phyloP scores from a whole-genome alignment of 1,139 yeast species.

The Nakaseomyces nivariensis region DNA sequence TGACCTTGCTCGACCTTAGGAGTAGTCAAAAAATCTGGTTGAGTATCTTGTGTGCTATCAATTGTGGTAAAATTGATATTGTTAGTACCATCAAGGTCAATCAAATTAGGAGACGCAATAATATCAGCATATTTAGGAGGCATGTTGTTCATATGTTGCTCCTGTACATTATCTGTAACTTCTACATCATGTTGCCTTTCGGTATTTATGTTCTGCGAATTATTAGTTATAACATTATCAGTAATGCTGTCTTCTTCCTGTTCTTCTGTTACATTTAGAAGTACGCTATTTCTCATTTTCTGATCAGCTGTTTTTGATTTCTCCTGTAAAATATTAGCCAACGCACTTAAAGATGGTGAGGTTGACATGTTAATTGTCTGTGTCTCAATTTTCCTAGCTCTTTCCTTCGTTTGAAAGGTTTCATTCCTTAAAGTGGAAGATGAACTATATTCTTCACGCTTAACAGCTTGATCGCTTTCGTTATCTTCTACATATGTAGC shows the following conservation, averaged over 20 bases:
- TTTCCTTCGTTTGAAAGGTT: not conserved
- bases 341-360: conserved; percentile 35
- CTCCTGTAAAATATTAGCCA: conserved; percentile 32
- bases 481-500: not conserved
- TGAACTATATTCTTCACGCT: conserved; percentile 1
- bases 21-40: conserved; percentile 26
- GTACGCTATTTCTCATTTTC: conserved; percentile 12
- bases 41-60: conserved; percentile 9
- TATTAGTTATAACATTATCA: not conserved
- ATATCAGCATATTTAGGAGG: conserved; percentile 9
- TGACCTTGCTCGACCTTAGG: conserved; percentile 9
- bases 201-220: not conserved
- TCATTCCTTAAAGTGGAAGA: not conserved
- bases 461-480: not conserved
- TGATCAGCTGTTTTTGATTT: conserved; percentile 27
- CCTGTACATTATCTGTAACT: not conserved
- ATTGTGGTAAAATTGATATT: conserved; percentile 9
- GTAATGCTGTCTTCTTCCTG: conserved; percentile 11
- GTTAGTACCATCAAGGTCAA: conserved; percentile 26
- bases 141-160: conserved; percentile 4
- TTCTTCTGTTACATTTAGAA: conserved; percentile 10
- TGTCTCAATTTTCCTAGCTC: conserved; percentile 11
- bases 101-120: conserved; percentile 27
- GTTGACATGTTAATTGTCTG: conserved; percentile 34
- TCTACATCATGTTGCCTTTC: too few species aligned